Conservation (phyloP, 176 grass and related monocot species). For the Coix lacrymajobi region DNA sequence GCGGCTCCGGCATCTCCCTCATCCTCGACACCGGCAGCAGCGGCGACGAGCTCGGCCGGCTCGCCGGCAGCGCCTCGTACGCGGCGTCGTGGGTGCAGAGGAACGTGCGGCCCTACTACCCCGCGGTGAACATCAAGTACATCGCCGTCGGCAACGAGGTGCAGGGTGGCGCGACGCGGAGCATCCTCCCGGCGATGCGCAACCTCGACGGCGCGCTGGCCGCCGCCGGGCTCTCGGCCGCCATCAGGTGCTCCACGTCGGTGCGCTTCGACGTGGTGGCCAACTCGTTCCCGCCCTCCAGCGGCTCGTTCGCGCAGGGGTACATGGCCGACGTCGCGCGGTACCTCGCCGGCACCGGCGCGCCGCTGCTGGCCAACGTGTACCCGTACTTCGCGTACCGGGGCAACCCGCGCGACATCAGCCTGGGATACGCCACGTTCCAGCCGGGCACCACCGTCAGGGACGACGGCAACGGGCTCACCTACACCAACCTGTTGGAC, state of each 20-base stretch:
- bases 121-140: conserved; percentile 47
- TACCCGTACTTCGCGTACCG: conserved; percentile 67
- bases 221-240: background rate
- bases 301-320: conserved; percentile 24
- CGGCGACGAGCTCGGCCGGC: background rate
- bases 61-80: conserved; percentile 14
- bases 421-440: conserved; percentile 42
- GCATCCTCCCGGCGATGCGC: conserved; percentile 59
- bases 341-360: conserved; percentile 27
- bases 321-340: conserved; percentile 28
- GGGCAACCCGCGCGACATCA: conserved; percentile 21
- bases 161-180: conserved; percentile 1
- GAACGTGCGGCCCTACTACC: conserved; percentile 48
- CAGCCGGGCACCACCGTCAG: conserved; percentile 31
- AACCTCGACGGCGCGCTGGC: conserved; percentile 43
- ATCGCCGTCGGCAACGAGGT: conserved; percentile 77
- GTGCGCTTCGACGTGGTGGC: conserved; percentile 29
- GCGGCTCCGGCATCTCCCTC: conserved; percentile 39
- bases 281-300: conserved; percentile 53
- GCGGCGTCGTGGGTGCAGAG: conserved; percentile 43
- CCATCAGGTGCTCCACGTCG: conserved; percentile 56
- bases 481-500: conserved; percentile 57
- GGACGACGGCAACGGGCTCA: conserved; percentile 23
- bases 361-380: conserved; percentile 58
- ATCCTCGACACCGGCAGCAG: conserved; percentile 31